These are phyloP conservation scores for Kappamyces sp. DNA, from an alignment of 192 early-diverging fungal genomes.

Conservation along the genomic window DNA sequence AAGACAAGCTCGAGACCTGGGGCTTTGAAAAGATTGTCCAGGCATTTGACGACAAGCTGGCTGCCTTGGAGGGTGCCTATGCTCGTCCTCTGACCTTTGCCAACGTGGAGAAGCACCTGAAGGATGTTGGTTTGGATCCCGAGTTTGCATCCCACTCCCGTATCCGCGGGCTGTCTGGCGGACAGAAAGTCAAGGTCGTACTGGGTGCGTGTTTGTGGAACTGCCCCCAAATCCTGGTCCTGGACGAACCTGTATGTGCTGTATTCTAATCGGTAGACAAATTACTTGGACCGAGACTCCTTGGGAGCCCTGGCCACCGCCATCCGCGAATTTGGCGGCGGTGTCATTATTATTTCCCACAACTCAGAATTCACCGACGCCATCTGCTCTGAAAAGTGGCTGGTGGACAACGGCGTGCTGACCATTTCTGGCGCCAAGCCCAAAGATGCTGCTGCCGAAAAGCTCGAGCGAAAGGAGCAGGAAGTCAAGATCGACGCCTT, in stretches of 20 bases:
- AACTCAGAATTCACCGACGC: slow-evolving; percentile 73
- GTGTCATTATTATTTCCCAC: slow-evolving; percentile 80
- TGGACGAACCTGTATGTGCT: slow-evolving; percentile 67
- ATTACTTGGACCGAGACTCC: slow-evolving; percentile 69
- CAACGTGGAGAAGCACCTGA: slow-evolving; percentile 62
- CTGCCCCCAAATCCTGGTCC: slow-evolving; percentile 74
- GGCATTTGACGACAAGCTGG: slow-evolving; percentile 72
- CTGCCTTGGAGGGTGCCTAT: slow-evolving; percentile 64
- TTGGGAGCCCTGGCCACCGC: slow-evolving; percentile 68
- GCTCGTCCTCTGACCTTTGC: slow-evolving; percentile 64
- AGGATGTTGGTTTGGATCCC: slow-evolving; percentile 67
- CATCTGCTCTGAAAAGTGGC: slow-evolving; percentile 69
- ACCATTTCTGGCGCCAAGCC: slow-evolving; percentile 40
- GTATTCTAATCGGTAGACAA: slow-evolving; percentile 36
- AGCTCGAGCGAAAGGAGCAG: slow-evolving; percentile 40
- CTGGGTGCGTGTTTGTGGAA: slow-evolving; percentile 81
- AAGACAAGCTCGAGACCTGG: slow-evolving; percentile 62
- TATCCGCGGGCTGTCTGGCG: slow-evolving; percentile 71
- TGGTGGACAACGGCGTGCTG: slow-evolving; percentile 58
- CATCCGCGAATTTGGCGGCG: slow-evolving; percentile 70
- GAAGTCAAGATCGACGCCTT: slow-evolving; percentile 57
- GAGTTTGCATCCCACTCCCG: slow-evolving; percentile 73
- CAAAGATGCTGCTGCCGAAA: slow-evolving; percentile 22
- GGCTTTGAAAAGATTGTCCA: slow-evolving; percentile 72
- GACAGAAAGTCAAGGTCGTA: slow-evolving; percentile 84